These are phyloP conservation scores for Russula brevipes DNA, from an alignment of 768 basidiomycete genomes.

Conservation along the genomic window DNA sequence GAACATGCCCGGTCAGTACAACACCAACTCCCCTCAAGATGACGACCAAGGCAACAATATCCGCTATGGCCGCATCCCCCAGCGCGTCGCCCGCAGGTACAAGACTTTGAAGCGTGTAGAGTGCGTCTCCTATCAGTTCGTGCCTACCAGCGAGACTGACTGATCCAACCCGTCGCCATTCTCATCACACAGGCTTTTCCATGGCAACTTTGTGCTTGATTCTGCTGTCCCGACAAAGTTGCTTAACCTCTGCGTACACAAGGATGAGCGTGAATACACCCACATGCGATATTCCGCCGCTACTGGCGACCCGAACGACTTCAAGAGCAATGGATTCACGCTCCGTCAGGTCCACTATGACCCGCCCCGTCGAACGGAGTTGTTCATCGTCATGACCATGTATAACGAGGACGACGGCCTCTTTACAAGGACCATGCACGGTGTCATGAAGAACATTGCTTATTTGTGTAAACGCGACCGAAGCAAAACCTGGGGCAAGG, in stretches of 20 bases:
- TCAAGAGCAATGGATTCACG: constrained; percentile 75
- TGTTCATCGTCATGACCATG: constrained; percentile 99
- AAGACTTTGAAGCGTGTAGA: constrained; percentile 94
- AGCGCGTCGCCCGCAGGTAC: constrained; percentile 81
- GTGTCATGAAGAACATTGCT: constrained; percentile 90
- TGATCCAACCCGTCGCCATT: background rate
- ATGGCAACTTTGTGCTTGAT: constrained; percentile 92
- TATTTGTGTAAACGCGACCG: constrained; percentile 82
- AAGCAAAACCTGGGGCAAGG: constrained; percentile 94
- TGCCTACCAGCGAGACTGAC: background rate
- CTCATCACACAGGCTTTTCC: constrained; percentile 54
- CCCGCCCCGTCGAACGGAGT: constrained; percentile 83
- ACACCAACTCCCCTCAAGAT: constrained; percentile 30
- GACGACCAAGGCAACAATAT: constrained; percentile 50
- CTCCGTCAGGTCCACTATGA: constrained; percentile 89
- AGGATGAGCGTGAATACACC: constrained; percentile 84
- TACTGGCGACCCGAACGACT: constrained; percentile 94
- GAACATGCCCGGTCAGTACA: constrained; percentile 44
- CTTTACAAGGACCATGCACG: constrained; percentile 91
- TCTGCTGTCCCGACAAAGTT: constrained; percentile 87
- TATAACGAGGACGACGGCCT: constrained; percentile 92
- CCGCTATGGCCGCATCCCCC: constrained; percentile 86
- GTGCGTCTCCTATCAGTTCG: constrained; percentile 38
- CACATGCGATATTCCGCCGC: constrained; percentile 96
- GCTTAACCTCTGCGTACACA: constrained; percentile 71